Percentiles rank a stretch among this genome's conserved stretches.
These are phyloP conservation scores for Nigrospora sphaerica DNA, from an alignment of 2,329 filamentous ascomycete species.

Conservation along the genomic window DNA sequence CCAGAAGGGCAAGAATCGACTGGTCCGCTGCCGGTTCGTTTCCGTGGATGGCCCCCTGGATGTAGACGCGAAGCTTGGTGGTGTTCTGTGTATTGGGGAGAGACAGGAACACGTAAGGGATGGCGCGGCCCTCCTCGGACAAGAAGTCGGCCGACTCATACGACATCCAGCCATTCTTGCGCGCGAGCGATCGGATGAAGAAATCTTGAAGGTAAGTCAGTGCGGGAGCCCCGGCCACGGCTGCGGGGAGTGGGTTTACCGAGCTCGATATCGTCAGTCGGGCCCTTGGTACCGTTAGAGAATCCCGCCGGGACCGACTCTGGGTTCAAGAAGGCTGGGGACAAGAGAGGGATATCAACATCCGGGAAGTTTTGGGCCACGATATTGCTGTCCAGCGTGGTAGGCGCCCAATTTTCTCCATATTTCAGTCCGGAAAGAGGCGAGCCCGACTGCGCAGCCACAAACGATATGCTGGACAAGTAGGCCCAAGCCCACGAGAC, in stretches of 20 bases:
- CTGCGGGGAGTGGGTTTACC: conserved; percentile 9
- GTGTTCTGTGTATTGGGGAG: background rate
- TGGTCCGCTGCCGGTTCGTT: conserved; percentile 20
- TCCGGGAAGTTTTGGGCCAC: conserved; percentile 21
- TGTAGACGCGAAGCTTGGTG: conserved; percentile 17
- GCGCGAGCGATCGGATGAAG: conserved; percentile 18
- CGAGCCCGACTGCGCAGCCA: too few species aligned
- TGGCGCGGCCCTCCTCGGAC: conserved; percentile 20
- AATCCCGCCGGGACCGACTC: conserved; percentile 15
- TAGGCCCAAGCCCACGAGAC: too few species aligned
- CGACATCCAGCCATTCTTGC: conserved; percentile 17
- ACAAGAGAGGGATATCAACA: conserved; percentile 18
- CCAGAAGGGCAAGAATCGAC: conserved; percentile 16
- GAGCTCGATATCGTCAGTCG: conserved; percentile 19
- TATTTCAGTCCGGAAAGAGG: conserved; percentile 6
- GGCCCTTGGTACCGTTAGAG: conserved; percentile 18
- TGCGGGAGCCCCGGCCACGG: too few species aligned
- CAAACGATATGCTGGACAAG: too few species aligned
- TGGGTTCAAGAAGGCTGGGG: conserved; percentile 19
- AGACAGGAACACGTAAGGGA: conserved; percentile 17
- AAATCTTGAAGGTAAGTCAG: conserved; percentile 8
- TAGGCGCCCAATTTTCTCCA: conserved; percentile 15
- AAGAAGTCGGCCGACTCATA: conserved; percentile 19
- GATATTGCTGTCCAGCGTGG: conserved; percentile 17
- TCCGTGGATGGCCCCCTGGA: conserved; percentile 18